Base-by-base conservation (phyloP, 805 yeast genomes). In the Sugiyamaella chiloensis region DNA sequence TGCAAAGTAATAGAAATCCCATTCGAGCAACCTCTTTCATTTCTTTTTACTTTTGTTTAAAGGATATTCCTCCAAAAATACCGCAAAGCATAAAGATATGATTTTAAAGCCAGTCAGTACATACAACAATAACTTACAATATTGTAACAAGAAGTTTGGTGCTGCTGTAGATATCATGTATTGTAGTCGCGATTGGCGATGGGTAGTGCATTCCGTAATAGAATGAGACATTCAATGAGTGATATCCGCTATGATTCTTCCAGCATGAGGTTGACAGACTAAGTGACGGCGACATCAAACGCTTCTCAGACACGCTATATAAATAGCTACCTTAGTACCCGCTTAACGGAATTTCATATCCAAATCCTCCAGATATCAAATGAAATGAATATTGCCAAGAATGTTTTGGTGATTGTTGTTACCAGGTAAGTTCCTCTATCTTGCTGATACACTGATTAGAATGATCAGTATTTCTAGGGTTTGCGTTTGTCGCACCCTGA, bases 401-500 rank as follows among this genome's bases (percentile, higher is more conserved):
- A 14, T n/a, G 31, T 21, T n/a, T 16, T 24, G 24, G 41, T 19
- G 17, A 42, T 14, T 4, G 30, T 19, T 11, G 20, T 40, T 7
- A 42, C 42, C 19, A 50, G 24, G 29, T 42, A 32, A 19, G 34
- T 39, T 2, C 53, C 53, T 21, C 50, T 44, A 4, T 9, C 16
- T 12, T 41, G 39, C 23, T 46, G 47, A 20, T 45, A 21, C 24
- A 6, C 20, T 41, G 42, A 7, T 42, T 36, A 26, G 44, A 31
- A 21, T 40, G 36, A 12, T 26, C 16, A 29, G 34, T 29, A 29
- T 6, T 5, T 29, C 34, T 29, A 17, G 6, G 34, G 12, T 5
- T 31, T 40, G n/a, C 42, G 14, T 46, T 46, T 50, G n/a, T 41
- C 17, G 27, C 24, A 37, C 8, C 53, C 53, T 14, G 50, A 43